Evolutionary conservation across 2,329 filamentous ascomycete genomes (phyloP), one percentile per base, ranked within the genome.

Genomic region (Cytospora piceae): DNA sequence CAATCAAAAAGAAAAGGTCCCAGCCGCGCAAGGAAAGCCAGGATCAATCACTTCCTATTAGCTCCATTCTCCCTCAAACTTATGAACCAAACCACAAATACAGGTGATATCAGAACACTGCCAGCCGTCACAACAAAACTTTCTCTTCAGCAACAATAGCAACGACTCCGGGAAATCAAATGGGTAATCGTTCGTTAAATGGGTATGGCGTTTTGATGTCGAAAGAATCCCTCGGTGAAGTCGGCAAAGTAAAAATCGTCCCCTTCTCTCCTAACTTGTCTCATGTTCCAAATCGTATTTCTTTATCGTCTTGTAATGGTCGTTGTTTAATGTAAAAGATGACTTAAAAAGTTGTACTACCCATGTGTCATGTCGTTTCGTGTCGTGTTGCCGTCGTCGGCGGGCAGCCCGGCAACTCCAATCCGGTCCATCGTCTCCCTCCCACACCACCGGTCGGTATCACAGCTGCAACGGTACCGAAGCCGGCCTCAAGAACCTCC

Each of bases 131-230:
- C 34, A 53, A 53, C 54, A 31, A 58, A 59, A 14, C 15, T 55
- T 54, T 61, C 53, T 42, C 39, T 62, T 56, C 42, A 29, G 59
- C 59, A 53, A 58, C 56, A 46, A 34, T 22, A 49, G 54, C 39
- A 53, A 53, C 32, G 51, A 52, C 64, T 56, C 29, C 32, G 37
- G 17, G 55, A 67, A 65, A 65, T 52, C 58, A 65, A 67, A 65
- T 62, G 55, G 63, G 63, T 58, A 65, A 67, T 65, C 66, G 39
- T 62, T 65, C 54, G 63, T 61, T 56, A 53, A 61, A 61, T 56
- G 63, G 66, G 52, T 65, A 65, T 65, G 63, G 27, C 49, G 34
- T 61, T 29, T 29, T 55, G 58, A 62, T 56, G 49, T 53, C 42
- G 15, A 27, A 60, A 64, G 46, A 49, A 49, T 24, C n/a, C n/a